Conservation (phyloP, 345 rosid species). For the Corchorus capsularis region DNA sequence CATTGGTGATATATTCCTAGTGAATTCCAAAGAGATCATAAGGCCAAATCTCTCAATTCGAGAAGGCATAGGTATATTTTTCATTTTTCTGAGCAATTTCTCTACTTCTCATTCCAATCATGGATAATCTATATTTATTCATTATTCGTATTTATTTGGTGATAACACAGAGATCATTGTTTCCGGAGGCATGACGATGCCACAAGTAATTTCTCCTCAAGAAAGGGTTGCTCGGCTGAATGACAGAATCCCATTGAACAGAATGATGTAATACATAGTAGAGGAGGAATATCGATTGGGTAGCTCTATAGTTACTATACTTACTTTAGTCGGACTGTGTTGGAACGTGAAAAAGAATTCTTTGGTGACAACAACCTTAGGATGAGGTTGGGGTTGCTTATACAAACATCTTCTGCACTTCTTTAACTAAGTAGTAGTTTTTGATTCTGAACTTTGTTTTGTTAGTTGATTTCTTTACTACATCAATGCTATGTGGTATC, state of each 20-base stretch:
- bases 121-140: neutral
- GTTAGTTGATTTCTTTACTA: neutral
- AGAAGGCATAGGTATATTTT: conserved; percentile 62
- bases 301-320: conserved; percentile 14
- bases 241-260: conserved; percentile 50
- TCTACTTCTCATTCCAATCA: neutral
- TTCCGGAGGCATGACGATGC: conserved; percentile 77
- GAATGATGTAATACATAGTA: conserved; percentile 33
- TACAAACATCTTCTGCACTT: neutral
- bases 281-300: neutral
- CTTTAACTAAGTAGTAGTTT: neutral
- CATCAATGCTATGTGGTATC: neutral
- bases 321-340: neutral
- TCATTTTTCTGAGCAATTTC: neutral
- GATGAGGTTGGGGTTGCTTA: neutral
- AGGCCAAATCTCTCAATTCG: conserved; percentile 68
- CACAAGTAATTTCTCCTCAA: conserved; percentile 53
- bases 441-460: neutral
- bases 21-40: conserved; percentile 63
- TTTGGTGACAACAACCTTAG: neutral
- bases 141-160: neutral
- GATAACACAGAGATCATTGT: conserved; percentile 63
- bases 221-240: conserved; percentile 42
- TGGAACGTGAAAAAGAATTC: neutral
- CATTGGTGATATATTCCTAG: conserved; percentile 64